Percentiles rank a stretch among this genome's conserved stretches.
Evolutionary conservation across 2,329 filamentous ascomycete genomes (phyloP).

Genomic region (Grosmannia huntii): DNA sequence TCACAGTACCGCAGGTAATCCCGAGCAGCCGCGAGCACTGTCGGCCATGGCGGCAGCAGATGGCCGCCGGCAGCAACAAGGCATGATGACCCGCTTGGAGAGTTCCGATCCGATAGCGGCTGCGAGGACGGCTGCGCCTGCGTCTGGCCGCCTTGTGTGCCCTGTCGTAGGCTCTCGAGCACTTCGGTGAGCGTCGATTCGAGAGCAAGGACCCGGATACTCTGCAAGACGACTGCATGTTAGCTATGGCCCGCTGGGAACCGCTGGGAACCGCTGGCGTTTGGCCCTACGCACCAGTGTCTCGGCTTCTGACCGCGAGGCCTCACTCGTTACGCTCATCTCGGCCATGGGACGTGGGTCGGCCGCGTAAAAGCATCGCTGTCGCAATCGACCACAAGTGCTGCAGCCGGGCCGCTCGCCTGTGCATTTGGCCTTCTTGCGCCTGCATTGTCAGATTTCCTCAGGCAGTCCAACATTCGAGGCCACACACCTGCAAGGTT

Average conservation of each 20-base stretch:
- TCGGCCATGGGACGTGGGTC: not conserved
- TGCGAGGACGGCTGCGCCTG: not conserved
- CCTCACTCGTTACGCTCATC: not conserved
- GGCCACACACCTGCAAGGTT: not conserved
- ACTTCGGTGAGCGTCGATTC: slow-evolving; percentile 1
- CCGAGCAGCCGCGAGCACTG: not conserved
- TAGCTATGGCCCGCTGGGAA: not conserved
- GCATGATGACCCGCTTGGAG: not conserved
- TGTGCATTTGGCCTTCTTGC: slow-evolving; percentile 2
- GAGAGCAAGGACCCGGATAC: not conserved
- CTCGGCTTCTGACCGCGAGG: not conserved
- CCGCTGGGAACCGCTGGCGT: too few species aligned
- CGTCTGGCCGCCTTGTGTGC: not conserved
- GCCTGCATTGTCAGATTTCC: not conserved
- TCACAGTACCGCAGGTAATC: slow-evolving; percentile 2
- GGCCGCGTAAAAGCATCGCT: slow-evolving; percentile 1
- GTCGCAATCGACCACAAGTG: not conserved
- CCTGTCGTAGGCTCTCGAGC: not conserved
- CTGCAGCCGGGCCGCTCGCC: not conserved
- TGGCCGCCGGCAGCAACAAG: not conserved
- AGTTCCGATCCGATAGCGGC: not conserved
- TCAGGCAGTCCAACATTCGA: not conserved
- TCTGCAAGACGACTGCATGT: not conserved
- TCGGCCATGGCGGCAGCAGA: not conserved
- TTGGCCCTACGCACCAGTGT: not conserved